A percentile compares a stretch with the other conserved stretches of the same genome.
phyloP scores from a whole-genome alignment of 768 basidiomycete species.

The Tulasnella sp. region DNA sequence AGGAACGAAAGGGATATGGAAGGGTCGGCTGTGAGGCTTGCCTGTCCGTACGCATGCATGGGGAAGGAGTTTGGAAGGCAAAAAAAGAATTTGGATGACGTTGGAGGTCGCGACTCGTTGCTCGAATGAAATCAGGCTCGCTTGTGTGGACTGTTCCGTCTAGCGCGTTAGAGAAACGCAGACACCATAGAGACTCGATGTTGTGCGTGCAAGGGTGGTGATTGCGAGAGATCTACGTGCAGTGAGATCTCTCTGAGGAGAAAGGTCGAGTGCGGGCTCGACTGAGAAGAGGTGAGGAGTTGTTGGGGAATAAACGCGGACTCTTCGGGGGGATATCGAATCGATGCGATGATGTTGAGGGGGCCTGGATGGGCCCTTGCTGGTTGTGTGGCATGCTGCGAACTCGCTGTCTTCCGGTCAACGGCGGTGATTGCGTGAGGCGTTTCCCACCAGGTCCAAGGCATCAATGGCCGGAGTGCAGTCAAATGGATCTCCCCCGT shows the following conservation, averaged over 20 bases:
- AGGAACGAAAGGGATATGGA: not conserved
- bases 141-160: not conserved
- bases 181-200: too few species aligned
- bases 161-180: too few species aligned
- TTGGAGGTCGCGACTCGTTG: not conserved
- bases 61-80: not conserved
- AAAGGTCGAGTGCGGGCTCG: not conserved
- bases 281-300: constrained; percentile 6
- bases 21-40: constrained; percentile 8
- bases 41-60: not conserved
- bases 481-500: not conserved
- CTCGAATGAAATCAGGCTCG: not conserved
- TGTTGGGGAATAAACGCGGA: not conserved
- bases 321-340: not conserved
- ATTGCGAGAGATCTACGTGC: not conserved
- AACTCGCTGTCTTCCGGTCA: constrained; percentile 1
- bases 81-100: not conserved
- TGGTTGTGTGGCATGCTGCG: constrained; percentile 8
- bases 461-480: constrained; percentile 1
- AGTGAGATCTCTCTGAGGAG: not conserved
- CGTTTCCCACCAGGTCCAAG: not conserved
- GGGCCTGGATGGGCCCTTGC: constrained; percentile 3
- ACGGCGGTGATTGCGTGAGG: constrained; percentile 14
- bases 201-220: not conserved
- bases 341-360: constrained; percentile 1